Evolutionary conservation across 2,329 filamentous ascomycete genomes (phyloP), one percentile per base, ranked within the genome.

Genomic region (Fusarium sp.): DNA sequence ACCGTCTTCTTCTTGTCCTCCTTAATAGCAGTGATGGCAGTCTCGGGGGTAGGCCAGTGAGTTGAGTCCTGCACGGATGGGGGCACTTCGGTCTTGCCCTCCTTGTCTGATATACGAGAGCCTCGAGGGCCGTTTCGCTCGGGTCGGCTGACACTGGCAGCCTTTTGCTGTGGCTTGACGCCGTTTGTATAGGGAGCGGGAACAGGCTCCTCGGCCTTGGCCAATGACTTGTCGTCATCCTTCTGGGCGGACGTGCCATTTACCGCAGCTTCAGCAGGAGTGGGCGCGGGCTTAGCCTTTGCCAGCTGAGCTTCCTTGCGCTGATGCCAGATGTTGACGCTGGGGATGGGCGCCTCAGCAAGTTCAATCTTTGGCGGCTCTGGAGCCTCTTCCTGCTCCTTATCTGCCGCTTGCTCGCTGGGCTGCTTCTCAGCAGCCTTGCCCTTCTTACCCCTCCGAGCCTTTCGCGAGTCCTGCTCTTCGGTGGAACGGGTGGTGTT

Each of bases 11-110:
- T 90, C 80, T 92, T 92, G 67, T 91, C 87, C 72, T 96, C 93
- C 69, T 85, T 83, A 49, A 80, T 79, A 54, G 90, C 89, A 57
- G 90, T 82, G 56, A 80, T 79, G 51, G 90, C 89, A 51, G 90
- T 88, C 73, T 97, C 93, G 0, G 93, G 93, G 3, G 95, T 98
- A 14, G 96, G 96, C 96, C 96, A 99, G 18, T 89, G 89, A 58
- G 88, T 83, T 54, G 92, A 86, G 78, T 98, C 94, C 63, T 87
- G 89, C 50, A 93, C 90, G 2, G 92, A 85, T 25, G 92, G 92
- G 4, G 83, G 76, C 2, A 80, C 67, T 23, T 79, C 81, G 13
- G 74, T 58, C 67, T 77, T 80, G 63, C 55, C 63, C 44, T 79
- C 82, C 68, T 81, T 85, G 18, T 86, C 84, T 3, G 77, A 73